Evolutionary conservation across 305 asterid genomes (phyloP).

Genomic region (Lippia alba): DNA sequence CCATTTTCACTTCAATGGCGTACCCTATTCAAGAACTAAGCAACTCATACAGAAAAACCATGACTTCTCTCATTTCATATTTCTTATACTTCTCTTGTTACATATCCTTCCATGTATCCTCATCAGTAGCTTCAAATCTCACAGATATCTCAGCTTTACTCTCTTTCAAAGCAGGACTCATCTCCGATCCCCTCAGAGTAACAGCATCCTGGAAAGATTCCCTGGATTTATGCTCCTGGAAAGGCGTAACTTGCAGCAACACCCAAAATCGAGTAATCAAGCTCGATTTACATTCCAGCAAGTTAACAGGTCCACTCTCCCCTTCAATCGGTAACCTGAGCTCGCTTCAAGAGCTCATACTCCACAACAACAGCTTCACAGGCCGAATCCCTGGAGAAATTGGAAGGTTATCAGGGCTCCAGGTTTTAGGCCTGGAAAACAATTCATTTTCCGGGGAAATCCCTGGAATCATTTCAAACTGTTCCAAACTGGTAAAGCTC

Average conservation of each 20-base stretch:
- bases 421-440: conserved; percentile 23
- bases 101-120: background rate
- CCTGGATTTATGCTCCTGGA: conserved; percentile 35
- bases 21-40: background rate
- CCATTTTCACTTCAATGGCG: background rate
- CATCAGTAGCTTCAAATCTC: background rate
- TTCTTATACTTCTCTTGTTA: background rate
- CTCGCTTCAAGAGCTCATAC: conserved; percentile 20
- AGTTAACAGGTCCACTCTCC: conserved; percentile 28
- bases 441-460: conserved; percentile 34
- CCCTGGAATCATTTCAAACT: conserved; percentile 29
- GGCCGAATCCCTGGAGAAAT: conserved; percentile 31
- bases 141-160: conserved; percentile 28
- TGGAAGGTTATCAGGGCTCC: conserved; percentile 24
- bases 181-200: conserved; percentile 23
- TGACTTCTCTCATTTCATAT: background rate
- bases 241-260: conserved; percentile 28
- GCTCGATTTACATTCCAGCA: conserved; percentile 16
- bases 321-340: conserved; percentile 35
- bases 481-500: conserved; percentile 21
- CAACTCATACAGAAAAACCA: no score
- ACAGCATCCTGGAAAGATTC: conserved; percentile 31
- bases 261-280: conserved; percentile 8
- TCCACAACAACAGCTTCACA: conserved; percentile 30
- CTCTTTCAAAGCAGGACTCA: conserved; percentile 28